Conservation (phyloP, 2,329 filamentous ascomycete genomes). For the Drechslera avenae region DNA sequence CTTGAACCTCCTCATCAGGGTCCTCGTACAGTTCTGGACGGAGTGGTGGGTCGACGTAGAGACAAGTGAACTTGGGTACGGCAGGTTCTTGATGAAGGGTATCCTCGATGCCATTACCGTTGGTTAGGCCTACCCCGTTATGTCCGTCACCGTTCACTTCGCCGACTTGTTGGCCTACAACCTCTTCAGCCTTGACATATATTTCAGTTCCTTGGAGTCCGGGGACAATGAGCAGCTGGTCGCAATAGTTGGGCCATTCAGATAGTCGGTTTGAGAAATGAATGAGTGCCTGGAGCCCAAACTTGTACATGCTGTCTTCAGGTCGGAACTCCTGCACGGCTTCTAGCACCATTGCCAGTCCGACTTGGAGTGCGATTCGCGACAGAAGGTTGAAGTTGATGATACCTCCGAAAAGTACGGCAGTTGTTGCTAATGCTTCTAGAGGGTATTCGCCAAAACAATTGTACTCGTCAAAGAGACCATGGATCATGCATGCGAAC, state of each 20-base stretch:
- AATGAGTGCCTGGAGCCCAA: constrained; percentile 91
- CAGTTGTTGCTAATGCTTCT: constrained; percentile 93
- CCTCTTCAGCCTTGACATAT: constrained; percentile 79
- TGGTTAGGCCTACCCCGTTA: constrained; percentile 62
- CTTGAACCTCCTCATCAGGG: constrained; percentile 82
- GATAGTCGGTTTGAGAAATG: constrained; percentile 81
- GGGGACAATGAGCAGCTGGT: constrained; percentile 79
- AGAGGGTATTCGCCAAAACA: constrained; percentile 95
- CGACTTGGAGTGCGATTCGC: constrained; percentile 87
- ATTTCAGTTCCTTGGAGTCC: constrained; percentile 84
- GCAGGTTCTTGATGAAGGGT: constrained; percentile 63
- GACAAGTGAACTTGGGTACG: constrained; percentile 74
- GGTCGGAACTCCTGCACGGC: constrained; percentile 83
- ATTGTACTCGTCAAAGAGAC: constrained; percentile 94
- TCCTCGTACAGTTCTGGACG: constrained; percentile 73
- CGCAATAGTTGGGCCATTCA: constrained; percentile 96
- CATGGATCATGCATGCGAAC: constrained; percentile 98
- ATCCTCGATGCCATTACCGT: constrained; percentile 71
- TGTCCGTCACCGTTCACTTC: constrained; percentile 57
- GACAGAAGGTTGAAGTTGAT: constrained; percentile 93
- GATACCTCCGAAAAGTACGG: constrained; percentile 94
- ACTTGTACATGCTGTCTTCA: constrained; percentile 95
- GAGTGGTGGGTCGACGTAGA: constrained; percentile 74
- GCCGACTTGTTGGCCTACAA: constrained; percentile 69
- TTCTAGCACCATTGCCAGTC: constrained; percentile 97